A percentile compares a stretch with the other conserved stretches of the same genome.
phyloP scores from a whole-genome alignment of 441 rosid species.

The Adansonia madagascariensis region DNA sequence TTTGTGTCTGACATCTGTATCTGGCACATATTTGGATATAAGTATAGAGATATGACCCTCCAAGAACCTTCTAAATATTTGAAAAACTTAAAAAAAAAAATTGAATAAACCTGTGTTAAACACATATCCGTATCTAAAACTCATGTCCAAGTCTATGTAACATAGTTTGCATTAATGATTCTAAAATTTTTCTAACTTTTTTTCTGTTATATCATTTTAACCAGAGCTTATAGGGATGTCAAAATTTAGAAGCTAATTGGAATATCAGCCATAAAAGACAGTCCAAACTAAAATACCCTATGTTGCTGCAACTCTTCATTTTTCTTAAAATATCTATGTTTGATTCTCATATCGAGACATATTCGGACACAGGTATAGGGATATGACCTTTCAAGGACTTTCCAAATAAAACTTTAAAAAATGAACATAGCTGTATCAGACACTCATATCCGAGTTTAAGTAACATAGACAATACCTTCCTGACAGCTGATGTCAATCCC shows the following conservation, averaged over 20 bases:
- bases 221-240: not conserved
- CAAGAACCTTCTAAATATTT: not conserved
- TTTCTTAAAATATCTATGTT: too few relatives aligned
- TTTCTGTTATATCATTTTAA: constrained; percentile 11
- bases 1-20: not conserved
- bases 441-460: too few relatives aligned
- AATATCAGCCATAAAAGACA: not conserved
- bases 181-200: not conserved
- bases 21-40: not conserved
- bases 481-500: constrained; percentile 89
- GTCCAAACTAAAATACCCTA: not conserved
- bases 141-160: not conserved
- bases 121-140: not conserved
- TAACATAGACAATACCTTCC: constrained; percentile 57
- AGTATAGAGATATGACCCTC: not conserved
- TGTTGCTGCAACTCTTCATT: too few relatives aligned
- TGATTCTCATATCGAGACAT: too few relatives aligned
- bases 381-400: too few relatives aligned
- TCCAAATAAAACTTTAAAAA: too few relatives aligned
- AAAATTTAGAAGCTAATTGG: constrained; percentile 1
- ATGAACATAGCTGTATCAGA: too few relatives aligned
- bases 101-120: too few relatives aligned
- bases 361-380: too few relatives aligned
- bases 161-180: not conserved
- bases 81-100: not conserved